A percentile compares a stretch with the other conserved stretches of the same genome.
phyloP scores from a whole-genome alignment of 805 yeast genomes.

The Sugiyamaella boreocaroliniensis region DNA sequence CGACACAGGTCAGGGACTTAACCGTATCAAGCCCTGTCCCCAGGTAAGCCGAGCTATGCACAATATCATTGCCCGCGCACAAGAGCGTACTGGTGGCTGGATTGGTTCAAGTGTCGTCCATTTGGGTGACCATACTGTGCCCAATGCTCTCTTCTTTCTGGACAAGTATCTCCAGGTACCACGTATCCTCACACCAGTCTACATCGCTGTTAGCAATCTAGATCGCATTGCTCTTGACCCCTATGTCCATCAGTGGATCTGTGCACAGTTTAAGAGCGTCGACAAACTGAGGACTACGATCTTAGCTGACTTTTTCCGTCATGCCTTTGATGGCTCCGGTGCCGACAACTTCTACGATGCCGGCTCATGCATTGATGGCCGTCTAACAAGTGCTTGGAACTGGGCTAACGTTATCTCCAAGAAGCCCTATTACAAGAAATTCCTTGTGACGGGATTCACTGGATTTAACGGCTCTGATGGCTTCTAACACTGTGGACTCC shows the following conservation, averaged over 20 bases:
- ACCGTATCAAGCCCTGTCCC: slow-evolving; percentile 71
- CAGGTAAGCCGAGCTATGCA: slow-evolving; percentile 64
- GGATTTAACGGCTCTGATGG: slow-evolving; percentile 67
- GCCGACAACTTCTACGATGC: slow-evolving; percentile 80
- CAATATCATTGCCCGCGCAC: slow-evolving; percentile 57
- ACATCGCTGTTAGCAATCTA: slow-evolving; percentile 48
- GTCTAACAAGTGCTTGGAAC: slow-evolving; percentile 76
- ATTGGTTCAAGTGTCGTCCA: slow-evolving; percentile 77
- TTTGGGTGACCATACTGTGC: slow-evolving; percentile 77
- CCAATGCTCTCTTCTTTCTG: slow-evolving; percentile 70
- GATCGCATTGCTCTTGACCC: slow-evolving; percentile 48
- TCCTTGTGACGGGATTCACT: slow-evolving; percentile 60
- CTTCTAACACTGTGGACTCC: slow-evolving; percentile 4
- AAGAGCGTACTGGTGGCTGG: slow-evolving; percentile 58
- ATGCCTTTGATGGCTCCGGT: slow-evolving; percentile 72
- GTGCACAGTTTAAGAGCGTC: slow-evolving; percentile 50
- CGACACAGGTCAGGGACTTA: slow-evolving; percentile 77
- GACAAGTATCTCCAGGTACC: slow-evolving; percentile 81
- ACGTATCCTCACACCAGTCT: slow-evolving; percentile 65
- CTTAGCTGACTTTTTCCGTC: slow-evolving; percentile 47
- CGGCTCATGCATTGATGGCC: slow-evolving; percentile 79
- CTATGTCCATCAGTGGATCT: slow-evolving; percentile 44
- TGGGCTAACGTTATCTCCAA: slow-evolving; percentile 67
- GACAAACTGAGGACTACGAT: slow-evolving; percentile 44
- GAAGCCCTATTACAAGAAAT: slow-evolving; percentile 57